Conservation (phyloP, 495 filamentous ascomycete species). For the Talaromyces borbonicus region DNA sequence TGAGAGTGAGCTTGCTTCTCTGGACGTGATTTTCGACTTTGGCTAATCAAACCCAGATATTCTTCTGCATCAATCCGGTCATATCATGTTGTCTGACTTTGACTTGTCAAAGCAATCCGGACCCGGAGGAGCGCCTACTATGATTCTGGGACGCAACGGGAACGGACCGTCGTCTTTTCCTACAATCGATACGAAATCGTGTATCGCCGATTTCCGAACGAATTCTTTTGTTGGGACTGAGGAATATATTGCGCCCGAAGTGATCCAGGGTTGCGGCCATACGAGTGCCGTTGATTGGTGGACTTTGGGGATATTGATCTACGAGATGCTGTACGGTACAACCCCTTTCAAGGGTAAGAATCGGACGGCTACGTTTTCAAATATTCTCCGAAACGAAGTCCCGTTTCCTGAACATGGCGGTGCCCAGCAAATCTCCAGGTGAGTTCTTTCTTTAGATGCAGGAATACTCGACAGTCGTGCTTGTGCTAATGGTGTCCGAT, state of each 20-base stretch:
- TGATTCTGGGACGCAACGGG: constrained; percentile 86
- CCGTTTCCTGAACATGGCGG: constrained; percentile 85
- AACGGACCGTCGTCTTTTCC: constrained; percentile 73
- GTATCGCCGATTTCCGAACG: constrained; percentile 95
- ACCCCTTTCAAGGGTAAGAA: constrained; percentile 99
- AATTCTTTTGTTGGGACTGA: constrained; percentile 98
- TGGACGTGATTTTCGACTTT: not conserved
- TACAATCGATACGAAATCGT: constrained; percentile 96
- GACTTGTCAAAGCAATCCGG: constrained; percentile 97
- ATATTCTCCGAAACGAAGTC: constrained; percentile 91
- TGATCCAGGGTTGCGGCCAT: constrained; percentile 97
- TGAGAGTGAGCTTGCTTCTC: constrained; percentile 61
- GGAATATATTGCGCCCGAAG: constrained; percentile 97
- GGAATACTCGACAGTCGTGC: constrained; percentile 5
- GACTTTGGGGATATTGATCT: constrained; percentile 93
- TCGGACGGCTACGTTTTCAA: constrained; percentile 93
- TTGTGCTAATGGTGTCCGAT: constrained; percentile 9
- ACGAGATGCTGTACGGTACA: constrained; percentile 98
- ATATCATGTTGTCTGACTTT: constrained; percentile 99
- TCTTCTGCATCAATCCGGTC: constrained; percentile 91
- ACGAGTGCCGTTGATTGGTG: constrained; percentile 99
- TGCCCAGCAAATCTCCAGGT: constrained; percentile 82
- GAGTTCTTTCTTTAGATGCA: constrained; percentile 26
- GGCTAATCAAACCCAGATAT: constrained; percentile 53
- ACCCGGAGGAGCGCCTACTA: constrained; percentile 87